phyloP scores from a whole-genome alignment of 768 basidiomycete species.

The Coprinellus micaceus region DNA sequence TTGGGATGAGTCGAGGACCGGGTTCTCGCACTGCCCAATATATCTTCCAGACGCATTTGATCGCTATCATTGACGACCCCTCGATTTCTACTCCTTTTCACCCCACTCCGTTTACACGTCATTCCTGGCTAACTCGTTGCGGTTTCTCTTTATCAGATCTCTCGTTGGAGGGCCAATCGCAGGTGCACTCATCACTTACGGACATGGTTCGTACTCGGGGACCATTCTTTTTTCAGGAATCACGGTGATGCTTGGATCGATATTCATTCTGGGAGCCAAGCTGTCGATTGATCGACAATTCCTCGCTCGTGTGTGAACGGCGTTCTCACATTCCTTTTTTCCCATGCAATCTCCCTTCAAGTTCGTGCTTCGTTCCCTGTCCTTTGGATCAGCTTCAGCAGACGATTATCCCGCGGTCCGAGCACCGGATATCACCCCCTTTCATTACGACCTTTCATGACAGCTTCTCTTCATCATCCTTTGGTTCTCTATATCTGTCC shows the following conservation, averaged over 20 bases:
- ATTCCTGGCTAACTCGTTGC: background rate
- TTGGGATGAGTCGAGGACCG: background rate
- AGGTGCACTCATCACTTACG: slow-evolving; percentile 47
- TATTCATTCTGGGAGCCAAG: slow-evolving; percentile 50
- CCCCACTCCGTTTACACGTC: too few relatives aligned
- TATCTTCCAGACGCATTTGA: too few relatives aligned
- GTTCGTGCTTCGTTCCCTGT: background rate
- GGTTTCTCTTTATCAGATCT: slow-evolving; percentile 35
- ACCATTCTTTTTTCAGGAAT: slow-evolving; percentile 61
- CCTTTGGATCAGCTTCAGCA: background rate
- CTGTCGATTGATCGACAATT: slow-evolving; percentile 41
- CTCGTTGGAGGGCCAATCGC: slow-evolving; percentile 63
- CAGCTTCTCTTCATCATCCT: background rate
- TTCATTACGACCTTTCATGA: background rate
- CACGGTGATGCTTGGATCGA: slow-evolving; percentile 55
- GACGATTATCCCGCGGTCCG: background rate
- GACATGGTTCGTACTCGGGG: slow-evolving; percentile 44
- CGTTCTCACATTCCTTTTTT: background rate
- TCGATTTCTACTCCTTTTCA: too few relatives aligned
- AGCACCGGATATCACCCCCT: background rate
- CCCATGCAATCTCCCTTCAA: background rate
- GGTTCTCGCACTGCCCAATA: too few relatives aligned
- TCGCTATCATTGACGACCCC: too few relatives aligned
- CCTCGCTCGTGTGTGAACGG: slow-evolving; percentile 41
- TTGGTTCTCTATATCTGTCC: background rate